A percentile compares a stretch with the other conserved stretches of the same genome.
Conservation (phyloP, 75 land plant genomes). For the Cunninghamia lanceolata region DNA sequence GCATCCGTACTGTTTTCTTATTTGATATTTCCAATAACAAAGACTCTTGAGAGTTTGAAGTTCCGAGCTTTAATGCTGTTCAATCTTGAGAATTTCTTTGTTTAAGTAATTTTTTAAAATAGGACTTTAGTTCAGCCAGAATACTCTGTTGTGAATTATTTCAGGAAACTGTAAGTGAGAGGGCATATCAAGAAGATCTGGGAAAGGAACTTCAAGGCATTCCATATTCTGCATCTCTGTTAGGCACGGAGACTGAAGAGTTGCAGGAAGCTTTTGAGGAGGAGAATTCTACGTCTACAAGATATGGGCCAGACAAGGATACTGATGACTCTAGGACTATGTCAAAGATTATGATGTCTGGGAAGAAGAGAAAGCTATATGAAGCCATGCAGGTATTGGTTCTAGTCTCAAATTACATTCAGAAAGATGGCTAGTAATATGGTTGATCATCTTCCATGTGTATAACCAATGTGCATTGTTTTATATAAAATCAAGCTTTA, state of each 20-base stretch:
- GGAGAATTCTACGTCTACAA: conserved; percentile 5
- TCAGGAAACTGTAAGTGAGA: conserved; percentile 59
- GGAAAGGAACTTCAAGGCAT: conserved; percentile 62
- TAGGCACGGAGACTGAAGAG: conserved; percentile 20
- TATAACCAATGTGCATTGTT: neutral
- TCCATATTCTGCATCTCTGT: conserved; percentile 42
- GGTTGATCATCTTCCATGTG: neutral
- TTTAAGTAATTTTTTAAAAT: neutral
- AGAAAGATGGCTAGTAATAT: neutral
- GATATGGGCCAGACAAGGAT: conserved; percentile 3
- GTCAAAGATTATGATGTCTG: conserved; percentile 65
- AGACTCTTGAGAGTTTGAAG: neutral
- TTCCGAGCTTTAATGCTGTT: neutral
- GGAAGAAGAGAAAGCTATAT: conserved; percentile 58
- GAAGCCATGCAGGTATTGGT: conserved; percentile 76
- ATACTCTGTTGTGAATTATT: conserved; percentile 3
- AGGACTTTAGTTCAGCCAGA: neutral
- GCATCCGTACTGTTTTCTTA: neutral
- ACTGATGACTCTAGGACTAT: conserved; percentile 24
- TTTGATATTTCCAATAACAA: conserved; percentile 3
- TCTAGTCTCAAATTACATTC: neutral
- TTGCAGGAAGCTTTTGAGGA: conserved; percentile 21
- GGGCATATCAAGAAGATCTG: conserved; percentile 64
- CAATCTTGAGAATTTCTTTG: neutral
- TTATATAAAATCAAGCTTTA: neutral